These are phyloP conservation scores for Russula ochroleuca DNA, from an alignment of 768 basidiomycete genomes.

Conservation along the genomic window DNA sequence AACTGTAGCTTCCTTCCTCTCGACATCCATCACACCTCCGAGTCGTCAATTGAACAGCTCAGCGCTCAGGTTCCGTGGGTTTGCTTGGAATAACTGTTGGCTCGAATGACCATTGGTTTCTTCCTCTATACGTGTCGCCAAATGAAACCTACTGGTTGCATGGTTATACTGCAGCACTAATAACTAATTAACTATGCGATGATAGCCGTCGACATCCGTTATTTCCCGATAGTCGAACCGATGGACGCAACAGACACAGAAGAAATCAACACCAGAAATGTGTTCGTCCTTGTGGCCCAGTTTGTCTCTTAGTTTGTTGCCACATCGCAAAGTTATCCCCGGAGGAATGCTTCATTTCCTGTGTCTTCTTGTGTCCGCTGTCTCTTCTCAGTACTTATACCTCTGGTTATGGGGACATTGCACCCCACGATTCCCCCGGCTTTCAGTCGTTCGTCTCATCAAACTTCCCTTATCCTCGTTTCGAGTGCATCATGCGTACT, in stretches of 20 bases:
- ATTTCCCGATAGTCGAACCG: not conserved
- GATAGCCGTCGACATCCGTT: too few relatives aligned
- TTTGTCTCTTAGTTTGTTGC: too few relatives aligned
- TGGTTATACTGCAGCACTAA: too few relatives aligned
- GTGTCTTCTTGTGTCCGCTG: not conserved
- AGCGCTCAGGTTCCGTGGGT: not conserved
- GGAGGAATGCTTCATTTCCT: not conserved
- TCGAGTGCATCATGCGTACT: slow-evolving; percentile 4
- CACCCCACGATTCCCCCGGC: not conserved
- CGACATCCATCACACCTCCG: not conserved
- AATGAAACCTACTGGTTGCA: too few relatives aligned
- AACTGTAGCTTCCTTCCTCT: not conserved
- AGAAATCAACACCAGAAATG: not conserved
- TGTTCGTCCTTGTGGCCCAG: not conserved
- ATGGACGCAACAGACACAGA: not conserved
- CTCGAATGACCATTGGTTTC: too few relatives aligned
- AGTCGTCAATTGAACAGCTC: not conserved
- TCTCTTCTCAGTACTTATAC: slow-evolving; percentile 15
- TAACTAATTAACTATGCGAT: too few relatives aligned
- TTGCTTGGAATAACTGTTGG: not conserved
- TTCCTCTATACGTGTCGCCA: too few relatives aligned
- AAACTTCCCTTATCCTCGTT: not conserved
- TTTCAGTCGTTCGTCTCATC: not conserved
- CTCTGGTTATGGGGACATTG: too few relatives aligned
- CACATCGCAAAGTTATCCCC: too few relatives aligned